Percentiles rank a stretch among this genome's conserved stretches.
Evolutionary conservation across 2,329 filamentous ascomycete species (phyloP).

Genomic region (Seiridium cupressi): DNA sequence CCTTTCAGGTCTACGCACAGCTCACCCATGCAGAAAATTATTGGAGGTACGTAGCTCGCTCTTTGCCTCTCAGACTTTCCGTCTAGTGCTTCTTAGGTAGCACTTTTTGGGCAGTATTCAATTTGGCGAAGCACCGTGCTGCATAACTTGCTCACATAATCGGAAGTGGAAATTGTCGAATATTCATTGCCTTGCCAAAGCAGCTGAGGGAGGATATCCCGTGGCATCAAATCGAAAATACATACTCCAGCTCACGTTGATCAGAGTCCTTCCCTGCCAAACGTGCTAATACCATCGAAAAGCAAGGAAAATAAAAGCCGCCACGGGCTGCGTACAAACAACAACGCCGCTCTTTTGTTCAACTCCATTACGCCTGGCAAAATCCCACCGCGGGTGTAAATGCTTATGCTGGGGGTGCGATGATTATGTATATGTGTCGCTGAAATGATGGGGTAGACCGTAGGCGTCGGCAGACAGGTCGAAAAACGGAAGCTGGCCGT

Average conservation of each 20-base stretch:
- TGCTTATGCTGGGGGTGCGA: background rate
- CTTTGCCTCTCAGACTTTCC: no score
- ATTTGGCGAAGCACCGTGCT: no score
- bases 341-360: background rate
- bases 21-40: no score
- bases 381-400: constrained; percentile 1
- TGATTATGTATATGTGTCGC: constrained; percentile 4
- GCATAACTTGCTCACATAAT: no score
- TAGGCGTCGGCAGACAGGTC: background rate
- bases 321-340: background rate
- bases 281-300: background rate
- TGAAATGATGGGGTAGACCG: background rate
- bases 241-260: background rate
- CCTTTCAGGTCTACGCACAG: no score
- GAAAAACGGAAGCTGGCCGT: constrained; percentile 2
- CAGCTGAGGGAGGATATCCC: background rate
- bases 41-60: no score
- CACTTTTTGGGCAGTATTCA: no score
- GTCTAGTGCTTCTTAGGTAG: no score
- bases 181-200: no score
- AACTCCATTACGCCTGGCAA: constrained; percentile 5
- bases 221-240: background rate
- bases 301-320: background rate
- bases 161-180: no score
- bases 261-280: background rate